A percentile compares a stretch with the other conserved stretches of the same genome.
Conservation (phyloP, 164 flowering plant genomes). For the Nymphaea colorata region DNA sequence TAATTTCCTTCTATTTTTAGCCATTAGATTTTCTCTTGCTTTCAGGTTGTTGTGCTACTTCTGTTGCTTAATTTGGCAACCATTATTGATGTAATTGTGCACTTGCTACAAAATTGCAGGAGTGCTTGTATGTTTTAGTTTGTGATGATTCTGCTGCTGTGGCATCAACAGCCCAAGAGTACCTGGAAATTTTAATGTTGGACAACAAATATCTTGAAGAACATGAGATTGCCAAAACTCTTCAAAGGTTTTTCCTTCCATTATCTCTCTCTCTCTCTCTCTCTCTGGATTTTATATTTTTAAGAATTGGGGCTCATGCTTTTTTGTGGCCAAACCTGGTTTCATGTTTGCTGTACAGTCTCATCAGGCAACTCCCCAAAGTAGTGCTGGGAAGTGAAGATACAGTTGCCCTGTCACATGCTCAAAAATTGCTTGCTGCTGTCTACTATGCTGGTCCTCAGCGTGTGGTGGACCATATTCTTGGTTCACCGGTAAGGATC, state of each 20-base stretch:
- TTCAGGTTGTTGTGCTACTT: not conserved
- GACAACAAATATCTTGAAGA: constrained; percentile 26
- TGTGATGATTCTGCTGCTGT: constrained; percentile 75
- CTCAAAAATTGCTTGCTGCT: constrained; percentile 60
- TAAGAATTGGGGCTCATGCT: not conserved
- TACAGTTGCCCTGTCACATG: constrained; percentile 50
- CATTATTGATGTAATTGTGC: not conserved
- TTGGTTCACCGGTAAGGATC: constrained; percentile 64
- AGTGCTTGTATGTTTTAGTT: constrained; percentile 67
- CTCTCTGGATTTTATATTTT: not conserved
- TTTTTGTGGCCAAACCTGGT: not conserved
- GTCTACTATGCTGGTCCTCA: constrained; percentile 83
- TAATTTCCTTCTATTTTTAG: not conserved
- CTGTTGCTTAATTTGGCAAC: not conserved
- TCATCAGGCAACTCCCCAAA: constrained; percentile 73
- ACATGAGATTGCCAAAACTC: constrained; percentile 45
- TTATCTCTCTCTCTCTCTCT: not conserved
- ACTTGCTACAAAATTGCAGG: constrained; percentile 30
- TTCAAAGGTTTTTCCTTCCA: constrained; percentile 46
- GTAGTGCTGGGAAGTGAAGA: constrained; percentile 73
- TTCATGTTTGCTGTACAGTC: constrained; percentile 28
- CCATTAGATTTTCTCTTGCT: not conserved
- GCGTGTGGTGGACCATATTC: constrained; percentile 58
- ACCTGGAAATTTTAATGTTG: constrained; percentile 39
- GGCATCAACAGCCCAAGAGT: constrained; percentile 53